Evolutionary conservation across 2,329 filamentous ascomycete species (phyloP), one percentile per base, ranked within the genome.

Genomic region (Magnaporthiopsis rhizophila): DNA sequence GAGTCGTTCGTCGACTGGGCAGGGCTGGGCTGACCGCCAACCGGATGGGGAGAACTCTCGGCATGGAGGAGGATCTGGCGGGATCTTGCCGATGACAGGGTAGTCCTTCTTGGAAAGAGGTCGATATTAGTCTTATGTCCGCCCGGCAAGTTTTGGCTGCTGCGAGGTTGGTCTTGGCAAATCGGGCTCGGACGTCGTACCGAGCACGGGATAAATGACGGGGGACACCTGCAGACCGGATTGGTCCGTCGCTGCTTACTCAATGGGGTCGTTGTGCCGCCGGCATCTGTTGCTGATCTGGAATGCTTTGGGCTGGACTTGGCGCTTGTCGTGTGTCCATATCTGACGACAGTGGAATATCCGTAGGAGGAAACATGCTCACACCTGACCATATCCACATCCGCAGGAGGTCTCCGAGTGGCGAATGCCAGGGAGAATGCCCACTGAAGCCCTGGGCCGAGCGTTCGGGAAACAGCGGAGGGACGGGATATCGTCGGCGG

Each of bases 211-310:
- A 11, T 53, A 53, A 53, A 53, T 53, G 45, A 24, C 21, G 45
- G 7, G 21, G 13, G 11, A 53, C 45, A 21, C 8, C 18, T 11
- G 45, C 45, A 53, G 21, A 53, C n/a, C 1, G 45, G 7, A 53
- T 8, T 2, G 13, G 7, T 5, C 7, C 2, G 0, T 21, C 9
- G 5, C 2, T 36, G 6, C n/a, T 53, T 11, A 21, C 18, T 0
- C 21, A 53, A 7, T 24, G 45, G 45, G 15, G 13, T 13, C 15
- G 1, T 45, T 6, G 38, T 45, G 38, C 38, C 13, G 13, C 38
- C 15, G 38, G 38, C 18, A 18, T 11, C 38, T 5, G 15, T 1
- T 18, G 38, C 15, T 18, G 38, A 15, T 5, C 13, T 3, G 1
- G 38, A 7, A 45, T 45, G 3, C 38, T 45, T 18, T 6, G 12